Base-by-base conservation (phyloP, 495 filamentous ascomycete species). In the Tetracladium marchalianum region DNA sequence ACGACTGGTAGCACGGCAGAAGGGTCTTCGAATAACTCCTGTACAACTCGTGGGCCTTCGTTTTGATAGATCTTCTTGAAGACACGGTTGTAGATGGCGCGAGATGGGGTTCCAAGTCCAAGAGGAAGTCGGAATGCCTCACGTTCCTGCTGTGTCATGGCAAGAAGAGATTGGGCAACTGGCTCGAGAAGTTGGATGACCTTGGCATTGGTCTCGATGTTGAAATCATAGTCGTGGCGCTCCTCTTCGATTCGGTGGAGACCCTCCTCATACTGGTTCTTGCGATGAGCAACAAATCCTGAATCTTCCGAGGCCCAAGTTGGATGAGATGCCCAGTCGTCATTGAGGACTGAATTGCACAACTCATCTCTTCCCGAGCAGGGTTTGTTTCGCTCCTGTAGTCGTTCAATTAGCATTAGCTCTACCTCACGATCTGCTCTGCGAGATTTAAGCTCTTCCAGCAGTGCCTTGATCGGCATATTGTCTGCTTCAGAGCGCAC, bases 241-340 rank as follows among this genome's bases (percentile, higher is more conserved):
- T 99, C 93, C 59, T 99, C 93, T 65, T 99, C 93, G 50, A 97
- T 95, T 12, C 92, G 78, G 55, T 97, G 93, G 33, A 97, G 76
- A 31, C 80, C 80, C 59, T 99, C 93, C 62, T 99, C 93, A 48
- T 78, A 90, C 16, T 77, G 73, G 56, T 97, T 99, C 75, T 99
- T 99, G 35, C 90, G 76, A 66, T 99, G 93, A 2, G 92, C 93
- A 46, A 99, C 87, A 54, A 99, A 99, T 1, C 93, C 93, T 27
- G 87, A 94, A 58, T 99, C 93, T 64, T 99, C 93, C 1, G 90
- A 96, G 1, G 90, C 93, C 93, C 93, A 99, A 3, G 93, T 99
- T 1, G 93, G 93, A 66, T 97, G 92, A 39, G 90, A 96, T 1
- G 90, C 92, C 93, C 93, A 99, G 50, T 94, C 85, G 56, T 99